Conservation (phyloP, 352 stramenopile species). For the Phytophthora pinifolia region DNA sequence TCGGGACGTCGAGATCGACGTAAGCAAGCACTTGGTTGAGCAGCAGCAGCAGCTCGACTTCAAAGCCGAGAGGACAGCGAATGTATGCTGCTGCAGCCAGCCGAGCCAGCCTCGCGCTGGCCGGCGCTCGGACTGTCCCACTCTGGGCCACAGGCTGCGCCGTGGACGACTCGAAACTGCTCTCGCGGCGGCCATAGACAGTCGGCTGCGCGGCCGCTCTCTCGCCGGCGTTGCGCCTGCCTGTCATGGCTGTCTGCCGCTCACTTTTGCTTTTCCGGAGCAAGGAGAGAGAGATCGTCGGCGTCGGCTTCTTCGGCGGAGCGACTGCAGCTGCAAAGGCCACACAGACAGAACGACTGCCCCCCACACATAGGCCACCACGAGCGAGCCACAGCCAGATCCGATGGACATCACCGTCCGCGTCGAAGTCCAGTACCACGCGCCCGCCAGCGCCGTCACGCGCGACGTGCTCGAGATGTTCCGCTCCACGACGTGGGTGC, state of each 20-base stretch:
- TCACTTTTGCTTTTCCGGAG: constrained; percentile 38
- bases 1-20: no score
- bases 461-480: constrained; percentile 72
- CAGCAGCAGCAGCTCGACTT: background rate
- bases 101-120: background rate
- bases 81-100: background rate
- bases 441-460: constrained; percentile 44
- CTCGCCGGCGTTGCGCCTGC: constrained; percentile 12
- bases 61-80: constrained; percentile 5
- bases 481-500: constrained; percentile 68
- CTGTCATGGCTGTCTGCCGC: constrained; percentile 17
- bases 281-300: constrained; percentile 15
- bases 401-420: constrained; percentile 67
- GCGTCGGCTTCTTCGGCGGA: constrained; percentile 5
- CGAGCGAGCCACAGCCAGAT: constrained; percentile 15
- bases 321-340: background rate
- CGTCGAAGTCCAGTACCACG: constrained; percentile 73
- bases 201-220: constrained; percentile 12
- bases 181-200: constrained; percentile 20
- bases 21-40: background rate
- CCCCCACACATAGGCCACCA: constrained; percentile 10
- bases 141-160: constrained; percentile 16
- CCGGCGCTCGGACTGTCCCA: constrained; percentile 14
- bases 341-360: background rate
- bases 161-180: constrained; percentile 36